Evolutionary conservation across 2,329 filamentous ascomycete species (phyloP), one percentile per base, ranked within the genome.

Genomic region (Acrodontium crateriforme): DNA sequence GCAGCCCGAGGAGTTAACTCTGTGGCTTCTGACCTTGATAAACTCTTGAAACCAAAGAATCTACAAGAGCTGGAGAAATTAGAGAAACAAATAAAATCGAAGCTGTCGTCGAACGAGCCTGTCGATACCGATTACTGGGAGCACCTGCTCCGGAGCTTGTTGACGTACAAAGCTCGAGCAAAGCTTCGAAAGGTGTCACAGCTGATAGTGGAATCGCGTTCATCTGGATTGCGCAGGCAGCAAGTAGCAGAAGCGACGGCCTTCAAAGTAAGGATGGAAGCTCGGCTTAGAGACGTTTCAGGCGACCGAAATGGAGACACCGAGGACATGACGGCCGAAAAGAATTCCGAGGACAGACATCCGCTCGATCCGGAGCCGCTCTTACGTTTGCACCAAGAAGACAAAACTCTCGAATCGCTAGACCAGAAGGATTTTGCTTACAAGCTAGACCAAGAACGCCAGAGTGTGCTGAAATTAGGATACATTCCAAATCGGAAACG

Each of bases 81-180:
- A 26, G 87, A 98, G 56, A 71, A 65, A 38, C 85, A 95, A 58
- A 89, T 98, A 53, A 74, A 74, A 50, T 63, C 67, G 10, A 98
- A 98, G 59, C 62, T 98, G 25, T 68, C 75, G 28, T 91, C 83
- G 6, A 77, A 93, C 49, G 85, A 94, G 48, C 76, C 81, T 7
- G 87, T 98, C 40, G 89, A 98, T 54, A 83, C 80, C 2, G 89
- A 98, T 56, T 98, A 95, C 53, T 98, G 89, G 89, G 83, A 92
- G 50, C 82, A 93, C 50, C 64, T 98, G 10, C 63, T 98, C 36
- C 75, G 76, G 40, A 91, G 77, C 49, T 61, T 98, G 37, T 65
- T 79, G 5, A 74, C 93, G 1, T 94, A 82, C 74, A 95, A 95
- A 59, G 83, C 89, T 18, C 84, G 81, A 52, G 83, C 84, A 2